These are phyloP conservation scores for Oryza longistaminata DNA, from an alignment of 176 grass and related monocot species.

Conservation along the genomic window DNA sequence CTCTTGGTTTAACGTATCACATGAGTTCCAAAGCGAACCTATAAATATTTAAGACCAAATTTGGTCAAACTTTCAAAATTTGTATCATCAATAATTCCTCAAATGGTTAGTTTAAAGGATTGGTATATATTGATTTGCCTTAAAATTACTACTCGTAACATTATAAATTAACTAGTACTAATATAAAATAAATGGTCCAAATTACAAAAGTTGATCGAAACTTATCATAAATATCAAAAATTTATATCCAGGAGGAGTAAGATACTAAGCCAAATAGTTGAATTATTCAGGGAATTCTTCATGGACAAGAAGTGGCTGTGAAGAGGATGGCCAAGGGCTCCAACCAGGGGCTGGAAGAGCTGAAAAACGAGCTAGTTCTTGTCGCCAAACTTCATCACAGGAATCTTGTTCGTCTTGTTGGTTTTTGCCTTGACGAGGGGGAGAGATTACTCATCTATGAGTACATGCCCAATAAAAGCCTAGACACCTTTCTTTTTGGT, in stretches of 20 bases:
- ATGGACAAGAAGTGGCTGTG: conserved; percentile 39
- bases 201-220: too few relatives aligned
- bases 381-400: conserved; percentile 49
- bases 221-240: too few relatives aligned
- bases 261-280: neutral
- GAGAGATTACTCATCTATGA: conserved; percentile 41
- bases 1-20: too few relatives aligned
- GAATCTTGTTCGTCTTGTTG: conserved; percentile 41
- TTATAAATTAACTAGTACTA: too few relatives aligned
- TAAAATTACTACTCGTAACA: too few relatives aligned
- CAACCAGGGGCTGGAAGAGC: conserved; percentile 33
- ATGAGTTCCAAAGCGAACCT: too few relatives aligned
- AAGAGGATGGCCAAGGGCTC: conserved; percentile 39
- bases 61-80: too few relatives aligned
- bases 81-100: too few relatives aligned
- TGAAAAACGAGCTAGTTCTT: conserved; percentile 38
- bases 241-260: neutral
- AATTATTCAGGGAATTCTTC: conserved; percentile 7
- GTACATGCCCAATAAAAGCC: conserved; percentile 45
- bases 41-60: too few relatives aligned
- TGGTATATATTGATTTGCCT: too few relatives aligned
- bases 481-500: conserved; percentile 42
- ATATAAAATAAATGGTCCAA: too few relatives aligned
- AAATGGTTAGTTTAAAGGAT: too few relatives aligned
- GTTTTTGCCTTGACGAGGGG: conserved; percentile 34